Conservation (phyloP, 257 asterid genomes). For the Scutellaria baicalensis region DNA sequence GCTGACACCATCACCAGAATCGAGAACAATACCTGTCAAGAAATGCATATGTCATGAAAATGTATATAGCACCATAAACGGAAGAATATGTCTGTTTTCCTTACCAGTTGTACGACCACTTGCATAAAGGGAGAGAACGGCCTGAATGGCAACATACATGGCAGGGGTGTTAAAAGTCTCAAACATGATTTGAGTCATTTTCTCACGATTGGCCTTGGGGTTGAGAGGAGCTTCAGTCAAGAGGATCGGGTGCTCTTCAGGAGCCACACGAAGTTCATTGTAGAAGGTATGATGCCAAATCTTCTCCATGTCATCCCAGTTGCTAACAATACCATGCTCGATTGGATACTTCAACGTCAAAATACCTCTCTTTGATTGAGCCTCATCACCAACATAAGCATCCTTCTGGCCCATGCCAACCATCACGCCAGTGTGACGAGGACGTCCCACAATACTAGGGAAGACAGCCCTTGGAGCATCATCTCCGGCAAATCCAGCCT, state of each 20-base stretch:
- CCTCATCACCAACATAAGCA: constrained; percentile 20
- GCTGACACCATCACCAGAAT: background rate
- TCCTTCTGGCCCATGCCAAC: constrained; percentile 36
- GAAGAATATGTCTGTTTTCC: background rate
- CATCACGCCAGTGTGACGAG: constrained; percentile 56
- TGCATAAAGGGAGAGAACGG: constrained; percentile 36
- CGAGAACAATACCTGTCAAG: constrained; percentile 28
- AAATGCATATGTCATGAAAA: background rate
- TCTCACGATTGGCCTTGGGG: constrained; percentile 40
- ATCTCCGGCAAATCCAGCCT: constrained; percentile 59
- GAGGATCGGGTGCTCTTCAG: constrained; percentile 38
- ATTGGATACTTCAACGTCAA: constrained; percentile 46
- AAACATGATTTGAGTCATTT: constrained; percentile 43
- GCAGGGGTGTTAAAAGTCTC: constrained; percentile 57
- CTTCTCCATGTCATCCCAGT: constrained; percentile 59
- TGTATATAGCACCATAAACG: too few relatives aligned
- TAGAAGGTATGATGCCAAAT: constrained; percentile 14
- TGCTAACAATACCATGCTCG: constrained; percentile 50
- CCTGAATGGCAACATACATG: constrained; percentile 64
- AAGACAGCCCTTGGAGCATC: constrained; percentile 59
- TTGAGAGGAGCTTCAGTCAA: constrained; percentile 38
- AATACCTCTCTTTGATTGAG: constrained; percentile 58
- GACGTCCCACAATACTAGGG: constrained; percentile 50
- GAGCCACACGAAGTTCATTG: constrained; percentile 43
- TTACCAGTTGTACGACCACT: constrained; percentile 38